Evolutionary conservation across 2,329 filamentous ascomycete species (phyloP).

Genomic region (Aspergillus ruber): DNA sequence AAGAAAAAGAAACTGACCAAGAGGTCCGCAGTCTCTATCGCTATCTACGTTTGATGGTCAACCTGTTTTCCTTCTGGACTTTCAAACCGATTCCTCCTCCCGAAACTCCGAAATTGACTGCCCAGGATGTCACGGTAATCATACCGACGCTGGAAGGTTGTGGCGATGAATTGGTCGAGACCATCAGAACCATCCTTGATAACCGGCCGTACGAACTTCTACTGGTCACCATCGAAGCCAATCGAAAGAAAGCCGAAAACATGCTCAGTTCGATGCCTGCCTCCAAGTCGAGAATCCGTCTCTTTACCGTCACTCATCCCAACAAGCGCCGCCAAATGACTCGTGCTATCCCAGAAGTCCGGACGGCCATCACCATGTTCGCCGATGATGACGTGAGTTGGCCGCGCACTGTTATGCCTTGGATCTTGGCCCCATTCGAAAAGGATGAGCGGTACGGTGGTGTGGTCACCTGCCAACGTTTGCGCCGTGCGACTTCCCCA

Average conservation of each 20-base stretch:
- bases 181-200: slow-evolving; percentile 55
- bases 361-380: slow-evolving; percentile 79
- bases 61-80: slow-evolving; percentile 76
- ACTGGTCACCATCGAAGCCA: slow-evolving; percentile 79
- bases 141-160: slow-evolving; percentile 86
- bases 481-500: slow-evolving; percentile 61
- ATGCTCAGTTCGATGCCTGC: slow-evolving; percentile 51
- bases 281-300: slow-evolving; percentile 61
- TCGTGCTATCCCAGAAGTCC: slow-evolving; percentile 77
- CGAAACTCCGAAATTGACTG: slow-evolving; percentile 69
- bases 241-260: slow-evolving; percentile 60
- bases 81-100: slow-evolving; percentile 82
- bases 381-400: slow-evolving; percentile 95
- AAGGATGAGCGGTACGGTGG: slow-evolving; percentile 70
- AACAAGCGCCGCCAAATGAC: slow-evolving; percentile 96
- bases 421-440: slow-evolving; percentile 91
- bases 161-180: slow-evolving; percentile 75
- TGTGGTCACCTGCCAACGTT: slow-evolving; percentile 84
- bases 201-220: slow-evolving; percentile 62
- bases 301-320: slow-evolving; percentile 73
- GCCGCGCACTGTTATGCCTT: slow-evolving; percentile 76
- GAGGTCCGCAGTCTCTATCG: slow-evolving; percentile 64
- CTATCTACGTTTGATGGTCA: slow-evolving; percentile 78
- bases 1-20: slow-evolving; percentile 1
- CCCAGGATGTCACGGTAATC: slow-evolving; percentile 84